Evolutionary conservation across 2,329 filamentous ascomycete species (phyloP), one percentile per base, ranked within the genome.

Genomic region (Cladosporium sp.): DNA sequence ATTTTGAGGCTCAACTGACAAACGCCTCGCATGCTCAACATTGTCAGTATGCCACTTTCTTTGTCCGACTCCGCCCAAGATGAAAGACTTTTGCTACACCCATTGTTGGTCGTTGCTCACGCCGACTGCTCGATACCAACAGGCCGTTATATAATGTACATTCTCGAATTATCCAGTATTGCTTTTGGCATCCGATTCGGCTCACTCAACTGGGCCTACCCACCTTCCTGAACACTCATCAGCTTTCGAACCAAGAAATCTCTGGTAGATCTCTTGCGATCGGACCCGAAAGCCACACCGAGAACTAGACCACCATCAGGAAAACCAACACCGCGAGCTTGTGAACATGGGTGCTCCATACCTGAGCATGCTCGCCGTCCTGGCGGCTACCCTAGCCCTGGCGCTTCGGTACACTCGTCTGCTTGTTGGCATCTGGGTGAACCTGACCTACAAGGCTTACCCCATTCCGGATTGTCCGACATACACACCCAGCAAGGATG

Each of bases 371-470:
- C 14, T 51, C 6, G 14, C 51, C 15, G 65, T 66, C 57, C 5
- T 50, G 30, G 5, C 36, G 25, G 14, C 22, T 17, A 19, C 62
- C 50, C 3, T 64, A 30, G 34, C 63, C 40, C 67, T 65, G 55
- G 12, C 59, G 20, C 61, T 67, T 47, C 64, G 68, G 6, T 71
- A 69, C 61, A 20, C 65, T 37, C 68, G 68, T 43, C 63, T 68
- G 15, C 36, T 72, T 19, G 69, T 72, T 22, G 62, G 67, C 43
- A 66, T 70, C 43, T 63, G 59, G 59, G 65, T 68, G 11, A 71
- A 66, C 54, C 17, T 60, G 51, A 62, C 60, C 12, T 70, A 66
- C 65, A 67, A 67, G 51, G 61, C 70, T 5, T 66, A 64, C n/a
- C 64, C 65, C 2, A 52, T 70, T 19, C 42, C 59, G 1, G 51